phyloP scores from a whole-genome alignment of 2,329 filamentous ascomycete species.

The Aspergillus sp. region DNA sequence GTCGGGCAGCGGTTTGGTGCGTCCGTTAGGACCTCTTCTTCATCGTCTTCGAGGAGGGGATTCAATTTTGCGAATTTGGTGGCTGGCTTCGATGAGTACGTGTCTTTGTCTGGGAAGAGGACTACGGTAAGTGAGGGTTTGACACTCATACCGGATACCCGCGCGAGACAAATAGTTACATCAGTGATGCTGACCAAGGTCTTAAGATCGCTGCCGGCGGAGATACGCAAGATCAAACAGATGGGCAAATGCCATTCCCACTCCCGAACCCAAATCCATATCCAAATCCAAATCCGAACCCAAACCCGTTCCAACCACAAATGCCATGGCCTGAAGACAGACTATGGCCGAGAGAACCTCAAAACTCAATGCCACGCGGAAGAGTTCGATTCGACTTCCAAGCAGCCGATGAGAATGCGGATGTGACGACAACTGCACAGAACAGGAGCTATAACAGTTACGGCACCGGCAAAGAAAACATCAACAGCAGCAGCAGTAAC shows the following conservation, averaged over 20 bases:
- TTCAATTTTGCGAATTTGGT: slow-evolving; percentile 49
- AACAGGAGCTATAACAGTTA: neutral
- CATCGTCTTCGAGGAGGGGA: slow-evolving; percentile 28
- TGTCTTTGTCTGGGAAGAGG: slow-evolving; percentile 46
- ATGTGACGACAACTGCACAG: neutral
- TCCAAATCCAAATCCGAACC: neutral
- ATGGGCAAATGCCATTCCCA: neutral
- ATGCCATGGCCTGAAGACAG: neutral
- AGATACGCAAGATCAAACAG: neutral
- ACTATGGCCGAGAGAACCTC: neutral
- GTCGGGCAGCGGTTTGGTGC: slow-evolving; percentile 48
- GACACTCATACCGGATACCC: no score
- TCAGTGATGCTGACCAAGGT: no score
- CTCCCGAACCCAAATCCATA: neutral
- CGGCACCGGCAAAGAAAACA: neutral
- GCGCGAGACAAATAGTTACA: no score
- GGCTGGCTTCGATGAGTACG: slow-evolving; percentile 45
- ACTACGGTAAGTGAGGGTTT: slow-evolving; percentile 24
- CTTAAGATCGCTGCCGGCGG: neutral
- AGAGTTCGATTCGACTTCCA: neutral
- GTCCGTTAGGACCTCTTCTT: neutral
- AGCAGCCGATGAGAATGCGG: neutral
- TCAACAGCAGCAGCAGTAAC: neutral
- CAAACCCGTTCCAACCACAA: neutral
- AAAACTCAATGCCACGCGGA: neutral